These are phyloP conservation scores for Hamigera avellanea DNA, from an alignment of 495 filamentous ascomycete species.

Conservation along the genomic window DNA sequence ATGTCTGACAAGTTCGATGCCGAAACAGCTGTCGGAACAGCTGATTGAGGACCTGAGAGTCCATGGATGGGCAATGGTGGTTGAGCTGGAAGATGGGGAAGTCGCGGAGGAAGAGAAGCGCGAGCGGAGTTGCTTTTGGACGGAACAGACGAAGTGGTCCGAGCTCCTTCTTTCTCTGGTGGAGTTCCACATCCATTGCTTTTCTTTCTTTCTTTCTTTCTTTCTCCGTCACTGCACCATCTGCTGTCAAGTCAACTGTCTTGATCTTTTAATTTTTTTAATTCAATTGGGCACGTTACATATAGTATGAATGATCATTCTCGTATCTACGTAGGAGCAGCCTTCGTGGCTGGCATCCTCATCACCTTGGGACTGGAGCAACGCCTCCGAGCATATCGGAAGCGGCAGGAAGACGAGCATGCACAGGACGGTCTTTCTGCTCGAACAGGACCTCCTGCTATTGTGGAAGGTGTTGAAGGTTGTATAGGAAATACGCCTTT, in stretches of 20 bases:
- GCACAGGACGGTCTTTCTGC: conserved; percentile 10
- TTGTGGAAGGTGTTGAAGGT: conserved; percentile 70
- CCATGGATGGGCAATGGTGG: conserved; percentile 45
- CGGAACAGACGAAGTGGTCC: conserved; percentile 9
- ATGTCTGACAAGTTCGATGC: conserved; percentile 50
- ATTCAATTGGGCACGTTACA: background rate
- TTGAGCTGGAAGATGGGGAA: conserved; percentile 1
- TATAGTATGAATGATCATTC: conserved; percentile 17
- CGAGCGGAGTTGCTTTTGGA: conserved; percentile 7
- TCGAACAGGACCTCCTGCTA: conserved; percentile 27
- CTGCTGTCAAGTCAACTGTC: too few species aligned
- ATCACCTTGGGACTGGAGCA: conserved; percentile 57
- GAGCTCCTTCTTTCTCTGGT: conserved; percentile 7
- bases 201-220: background rate
- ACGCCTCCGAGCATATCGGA: conserved; percentile 38
- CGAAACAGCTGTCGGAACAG: conserved; percentile 77
- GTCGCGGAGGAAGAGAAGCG: conserved; percentile 1
- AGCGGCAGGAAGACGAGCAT: background rate
- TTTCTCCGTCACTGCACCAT: conserved; percentile 1
- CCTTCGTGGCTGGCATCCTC: conserved; percentile 63
- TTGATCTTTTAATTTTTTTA: too few species aligned
- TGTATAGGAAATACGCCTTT: conserved; percentile 92
- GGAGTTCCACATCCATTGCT: too few species aligned
- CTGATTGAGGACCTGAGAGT: conserved; percentile 64
- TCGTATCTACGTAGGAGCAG: conserved; percentile 43